Base-by-base conservation (phyloP, 2,329 filamentous ascomycete genomes). In the Colletotrichum brevisporum region DNA sequence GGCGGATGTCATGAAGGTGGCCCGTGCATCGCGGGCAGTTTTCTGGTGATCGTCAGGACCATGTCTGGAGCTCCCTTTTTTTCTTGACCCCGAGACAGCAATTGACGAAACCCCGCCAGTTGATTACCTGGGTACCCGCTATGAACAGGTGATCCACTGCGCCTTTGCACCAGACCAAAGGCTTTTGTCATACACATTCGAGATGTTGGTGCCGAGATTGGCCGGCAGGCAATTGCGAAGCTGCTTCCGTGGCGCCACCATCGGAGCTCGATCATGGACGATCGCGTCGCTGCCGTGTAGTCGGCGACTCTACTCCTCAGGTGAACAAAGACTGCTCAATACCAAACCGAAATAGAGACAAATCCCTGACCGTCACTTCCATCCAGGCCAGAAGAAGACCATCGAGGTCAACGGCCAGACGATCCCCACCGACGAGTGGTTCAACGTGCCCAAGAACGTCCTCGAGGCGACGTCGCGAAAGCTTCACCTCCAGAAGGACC, bases 401-500 rank as follows among this genome's bases (percentile, higher is more conserved):
- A 80, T 92, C 71, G 84, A 82, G 12, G 86, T 96, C 71, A 88
- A 91, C 73, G 91, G 88, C 72, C 86, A 85, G 71, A 82, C 80
- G 10, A 94, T 94, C 79, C 77, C 82, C 18, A 91, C 88, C 18
- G 94, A 98, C 78, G 80, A 86, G 60, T 98, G 94, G 92, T 96
- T 92, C 80, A 99, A 99, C 80, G 87, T 93, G 15, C 91, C 95
- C 4, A 75, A 87, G 27, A 92, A 91, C 63, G 95, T 99, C 71
- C 83, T 94, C 55, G 84, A 90, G 24, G 90, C 93, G 65, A 88
- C 97, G 55, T 87, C 90, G 54, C 92, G 94, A 71, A 90, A 89
- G 63, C 86, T 99, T n/a, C 96, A 99, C 80, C 87, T 97, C n/a
- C 90, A 96, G 77, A 89, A 91, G 70, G 91, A 97, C 80, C 96